phyloP scores from a whole-genome alignment of 441 rosid genomes.

The Eutrema salsugineum region DNA sequence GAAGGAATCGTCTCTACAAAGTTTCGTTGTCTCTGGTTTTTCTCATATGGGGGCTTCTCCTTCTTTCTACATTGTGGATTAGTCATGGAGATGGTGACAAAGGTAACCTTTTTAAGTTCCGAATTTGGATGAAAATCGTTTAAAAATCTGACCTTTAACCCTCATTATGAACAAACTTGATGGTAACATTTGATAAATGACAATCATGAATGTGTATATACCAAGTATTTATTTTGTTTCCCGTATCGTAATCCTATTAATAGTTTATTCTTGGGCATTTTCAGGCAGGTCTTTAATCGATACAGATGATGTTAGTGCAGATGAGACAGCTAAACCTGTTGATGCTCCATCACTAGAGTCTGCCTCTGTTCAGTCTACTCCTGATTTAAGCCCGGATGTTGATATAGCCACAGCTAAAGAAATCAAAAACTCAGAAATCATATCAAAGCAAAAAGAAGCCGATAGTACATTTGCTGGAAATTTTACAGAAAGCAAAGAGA shows the following conservation, averaged over 20 bases:
- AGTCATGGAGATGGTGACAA: slow-evolving; percentile 55
- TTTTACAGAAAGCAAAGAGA: slow-evolving; percentile 30
- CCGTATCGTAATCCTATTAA: neutral
- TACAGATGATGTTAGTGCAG: slow-evolving; percentile 5
- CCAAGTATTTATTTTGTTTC: neutral
- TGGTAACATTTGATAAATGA: neutral
- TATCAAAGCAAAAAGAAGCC: slow-evolving; percentile 13
- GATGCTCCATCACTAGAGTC: slow-evolving; percentile 34
- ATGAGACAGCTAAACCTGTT: slow-evolving; percentile 31
- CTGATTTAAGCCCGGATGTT: neutral
- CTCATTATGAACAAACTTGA: neutral
- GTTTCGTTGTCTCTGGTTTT: slow-evolving; percentile 73
- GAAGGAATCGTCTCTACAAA: slow-evolving; percentile 49
- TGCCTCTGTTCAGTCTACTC: slow-evolving; percentile 21
- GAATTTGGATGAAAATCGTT: neutral
- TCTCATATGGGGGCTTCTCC: slow-evolving; percentile 66
- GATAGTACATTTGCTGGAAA: slow-evolving; percentile 17
- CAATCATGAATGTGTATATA: neutral
- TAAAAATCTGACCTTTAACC: neutral
- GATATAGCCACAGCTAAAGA: neutral
- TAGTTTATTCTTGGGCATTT: slow-evolving; percentile 2
- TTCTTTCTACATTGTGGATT: slow-evolving; percentile 65
- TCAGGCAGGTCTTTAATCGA: slow-evolving; percentile 8
- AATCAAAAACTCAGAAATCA: neutral
- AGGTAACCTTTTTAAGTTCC: slow-evolving; percentile 36